Conservation (phyloP, 805 yeast genomes). For the Candida boleticola region DNA sequence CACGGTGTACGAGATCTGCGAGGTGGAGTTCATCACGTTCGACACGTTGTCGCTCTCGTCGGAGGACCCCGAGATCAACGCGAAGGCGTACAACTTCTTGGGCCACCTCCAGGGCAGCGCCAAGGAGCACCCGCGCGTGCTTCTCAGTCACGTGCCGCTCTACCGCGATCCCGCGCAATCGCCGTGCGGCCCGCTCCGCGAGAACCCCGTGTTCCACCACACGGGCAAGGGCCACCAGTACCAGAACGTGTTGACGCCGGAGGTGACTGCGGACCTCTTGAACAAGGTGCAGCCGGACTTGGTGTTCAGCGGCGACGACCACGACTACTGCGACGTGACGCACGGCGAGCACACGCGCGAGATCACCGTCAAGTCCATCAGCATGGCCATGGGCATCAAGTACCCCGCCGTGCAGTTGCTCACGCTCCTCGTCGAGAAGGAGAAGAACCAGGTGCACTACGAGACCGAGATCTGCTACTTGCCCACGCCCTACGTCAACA, state of each 20-base stretch:
- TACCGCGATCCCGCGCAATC: conserved; percentile 60
- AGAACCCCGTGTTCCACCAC: conserved; percentile 57
- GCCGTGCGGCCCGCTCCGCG: conserved; percentile 78
- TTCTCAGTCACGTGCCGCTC: conserved; percentile 86
- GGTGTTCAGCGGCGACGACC: conserved; percentile 92
- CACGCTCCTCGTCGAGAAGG: conserved; percentile 14
- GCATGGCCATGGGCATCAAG: conserved; percentile 41
- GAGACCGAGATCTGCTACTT: conserved; percentile 44
- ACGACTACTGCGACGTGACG: conserved; percentile 82
- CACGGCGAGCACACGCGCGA: conserved; percentile 44
- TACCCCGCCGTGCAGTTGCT: conserved; percentile 43
- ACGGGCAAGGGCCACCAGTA: conserved; percentile 75
- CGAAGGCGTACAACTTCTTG: conserved; percentile 55
- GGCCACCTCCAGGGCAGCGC: conserved; percentile 18
- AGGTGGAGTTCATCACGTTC: conserved; percentile 43
- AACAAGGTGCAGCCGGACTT: conserved; percentile 59
- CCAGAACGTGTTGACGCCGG: conserved; percentile 73
- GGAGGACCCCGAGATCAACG: conserved; percentile 35
- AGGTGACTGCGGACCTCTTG: conserved; percentile 57
- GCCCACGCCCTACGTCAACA: conserved; percentile 45
- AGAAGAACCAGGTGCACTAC: conserved; percentile 17
- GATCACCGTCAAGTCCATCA: conserved; percentile 38
- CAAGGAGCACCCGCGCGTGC: conserved; percentile 51
- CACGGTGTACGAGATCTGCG: conserved; percentile 18
- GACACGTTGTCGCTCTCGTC: conserved; percentile 84